Percentiles rank a stretch among this genome's conserved stretches.
Conservation (phyloP, 73 alveolate species). For the Paramecium biaurelia region DNA sequence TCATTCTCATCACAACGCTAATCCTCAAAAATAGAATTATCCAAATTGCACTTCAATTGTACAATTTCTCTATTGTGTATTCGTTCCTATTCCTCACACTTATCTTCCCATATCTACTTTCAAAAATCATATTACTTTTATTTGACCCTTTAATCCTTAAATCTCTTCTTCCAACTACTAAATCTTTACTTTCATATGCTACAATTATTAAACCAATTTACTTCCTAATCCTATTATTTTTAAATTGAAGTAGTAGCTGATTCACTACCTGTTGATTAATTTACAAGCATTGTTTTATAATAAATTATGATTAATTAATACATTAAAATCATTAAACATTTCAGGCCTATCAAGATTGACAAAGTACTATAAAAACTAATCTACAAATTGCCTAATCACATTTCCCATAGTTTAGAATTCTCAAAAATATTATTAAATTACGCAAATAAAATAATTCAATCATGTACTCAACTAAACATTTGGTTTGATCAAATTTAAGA, state of each 20-base stretch:
- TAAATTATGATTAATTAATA: neutral
- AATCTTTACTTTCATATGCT: neutral
- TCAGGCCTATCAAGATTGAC: neutral
- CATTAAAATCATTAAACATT: neutral
- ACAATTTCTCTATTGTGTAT: constrained; percentile 31
- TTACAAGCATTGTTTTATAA: neutral
- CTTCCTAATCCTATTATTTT: neutral
- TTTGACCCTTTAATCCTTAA: neutral
- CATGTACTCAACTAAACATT: no score
- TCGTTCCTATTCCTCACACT: constrained; percentile 13
- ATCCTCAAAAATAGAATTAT: constrained; percentile 40
- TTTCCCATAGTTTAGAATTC: neutral
- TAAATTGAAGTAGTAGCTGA: neutral
- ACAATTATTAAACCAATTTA: neutral
- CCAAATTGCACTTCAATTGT: constrained; percentile 20
- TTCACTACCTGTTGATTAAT: neutral
- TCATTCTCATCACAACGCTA: neutral
- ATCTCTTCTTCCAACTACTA: neutral
- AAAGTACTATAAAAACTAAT: neutral
- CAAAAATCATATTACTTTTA: neutral
- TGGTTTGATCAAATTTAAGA: no score
- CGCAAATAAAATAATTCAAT: no score
- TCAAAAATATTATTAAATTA: neutral
- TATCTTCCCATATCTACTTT: constrained; percentile 34
- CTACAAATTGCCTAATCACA: neutral